Conservation (phyloP, 495 filamentous ascomycete genomes). For the Aspergillus ostianus region DNA sequence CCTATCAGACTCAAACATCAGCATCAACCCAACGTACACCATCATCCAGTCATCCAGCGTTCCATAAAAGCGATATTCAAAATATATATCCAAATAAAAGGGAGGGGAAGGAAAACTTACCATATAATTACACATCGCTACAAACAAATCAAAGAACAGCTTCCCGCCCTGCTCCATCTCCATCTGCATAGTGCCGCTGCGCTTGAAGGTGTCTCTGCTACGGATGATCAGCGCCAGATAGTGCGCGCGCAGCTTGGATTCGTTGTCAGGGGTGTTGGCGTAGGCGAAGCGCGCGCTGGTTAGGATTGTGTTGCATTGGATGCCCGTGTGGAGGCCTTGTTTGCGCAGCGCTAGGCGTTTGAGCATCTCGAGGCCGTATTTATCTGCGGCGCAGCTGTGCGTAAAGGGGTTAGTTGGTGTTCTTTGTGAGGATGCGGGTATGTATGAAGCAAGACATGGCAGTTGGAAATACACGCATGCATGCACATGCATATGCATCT, state of each 20-base stretch:
- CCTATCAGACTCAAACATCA: background rate
- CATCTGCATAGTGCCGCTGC: conserved; percentile 93
- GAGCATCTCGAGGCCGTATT: conserved; percentile 76
- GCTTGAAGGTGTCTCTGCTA: conserved; percentile 80
- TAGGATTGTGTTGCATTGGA: conserved; percentile 81
- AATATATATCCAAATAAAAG: background rate
- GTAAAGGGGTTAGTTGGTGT: background rate
- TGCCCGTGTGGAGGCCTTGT: conserved; percentile 78
- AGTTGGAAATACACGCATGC: too few relatives aligned
- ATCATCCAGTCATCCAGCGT: too few relatives aligned
- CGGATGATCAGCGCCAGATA: conserved; percentile 91
- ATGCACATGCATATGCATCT: background rate
- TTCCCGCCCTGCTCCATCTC: conserved; percentile 88
- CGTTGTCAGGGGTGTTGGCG: conserved; percentile 80
- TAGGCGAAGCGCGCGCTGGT: conserved; percentile 83
- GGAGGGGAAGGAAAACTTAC: conserved; percentile 29
- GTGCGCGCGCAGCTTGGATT: conserved; percentile 85
- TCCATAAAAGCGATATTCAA: too few relatives aligned
- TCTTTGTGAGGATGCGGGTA: background rate
- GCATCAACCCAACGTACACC: background rate
- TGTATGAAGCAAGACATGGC: background rate
- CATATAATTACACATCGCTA: conserved; percentile 90
- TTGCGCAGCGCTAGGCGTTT: conserved; percentile 82
- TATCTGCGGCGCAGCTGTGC: conserved; percentile 69
- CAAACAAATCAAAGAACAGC: conserved; percentile 91